These are phyloP conservation scores for Apophysomyces ossiformis DNA, from an alignment of 371 early-diverging fungal species.

Conservation along the genomic window DNA sequence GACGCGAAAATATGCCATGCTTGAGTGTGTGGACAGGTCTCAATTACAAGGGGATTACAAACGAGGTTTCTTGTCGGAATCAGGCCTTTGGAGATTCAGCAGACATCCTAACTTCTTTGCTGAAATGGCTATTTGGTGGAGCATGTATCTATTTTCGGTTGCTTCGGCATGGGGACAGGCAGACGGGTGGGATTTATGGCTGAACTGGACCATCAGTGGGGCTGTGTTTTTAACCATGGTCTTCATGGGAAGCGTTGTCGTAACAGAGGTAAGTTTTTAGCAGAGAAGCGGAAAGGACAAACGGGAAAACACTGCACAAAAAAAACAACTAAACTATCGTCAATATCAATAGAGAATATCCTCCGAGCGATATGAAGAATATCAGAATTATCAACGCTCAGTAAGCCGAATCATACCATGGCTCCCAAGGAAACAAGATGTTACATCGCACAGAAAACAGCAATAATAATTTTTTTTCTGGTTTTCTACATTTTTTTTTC, in stretches of 20 bases:
- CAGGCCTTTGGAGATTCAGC: slow-evolving; percentile 76
- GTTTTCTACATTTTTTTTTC: background rate
- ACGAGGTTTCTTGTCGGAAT: slow-evolving; percentile 70
- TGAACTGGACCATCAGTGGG: slow-evolving; percentile 69
- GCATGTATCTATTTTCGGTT: slow-evolving; percentile 67
- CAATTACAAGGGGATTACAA: slow-evolving; percentile 47
- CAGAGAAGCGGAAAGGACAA: too few relatives aligned
- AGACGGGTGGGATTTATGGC: background rate
- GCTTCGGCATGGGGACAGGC: slow-evolving; percentile 35
- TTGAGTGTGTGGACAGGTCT: slow-evolving; percentile 31
- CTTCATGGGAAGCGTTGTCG: slow-evolving; percentile 73
- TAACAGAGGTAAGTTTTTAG: slow-evolving; percentile 72
- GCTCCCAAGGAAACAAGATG: slow-evolving; percentile 24
- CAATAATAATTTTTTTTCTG: background rate
- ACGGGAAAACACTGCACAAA: too few relatives aligned
- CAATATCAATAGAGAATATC: slow-evolving; percentile 51
- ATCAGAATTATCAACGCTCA: slow-evolving; percentile 64
- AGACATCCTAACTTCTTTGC: slow-evolving; percentile 88
- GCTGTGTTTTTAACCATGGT: slow-evolving; percentile 61
- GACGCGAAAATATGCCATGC: slow-evolving; percentile 57
- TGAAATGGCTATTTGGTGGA: slow-evolving; percentile 74
- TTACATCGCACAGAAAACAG: background rate
- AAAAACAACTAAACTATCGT: slow-evolving; percentile 13
- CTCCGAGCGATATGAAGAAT: slow-evolving; percentile 72
- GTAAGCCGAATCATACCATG: slow-evolving; percentile 72